Evolutionary conservation across 1,139 yeast species (phyloP), one percentile per base, ranked within the genome.

Genomic region (Blastobotrys malaysiensis): DNA sequence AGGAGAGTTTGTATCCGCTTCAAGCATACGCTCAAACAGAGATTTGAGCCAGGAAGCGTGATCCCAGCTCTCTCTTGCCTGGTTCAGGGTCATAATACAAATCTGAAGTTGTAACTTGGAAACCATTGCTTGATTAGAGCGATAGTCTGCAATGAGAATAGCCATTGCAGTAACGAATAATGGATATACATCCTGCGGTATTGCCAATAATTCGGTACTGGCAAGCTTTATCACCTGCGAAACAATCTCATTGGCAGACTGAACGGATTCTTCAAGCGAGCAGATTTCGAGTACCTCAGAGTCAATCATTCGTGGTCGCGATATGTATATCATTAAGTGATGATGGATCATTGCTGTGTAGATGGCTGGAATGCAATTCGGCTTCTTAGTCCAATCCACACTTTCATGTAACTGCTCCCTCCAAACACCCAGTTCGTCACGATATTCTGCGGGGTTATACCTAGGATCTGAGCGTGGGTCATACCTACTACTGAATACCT

Each of bases 171-270:
- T 53, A 21, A 59, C 52, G 21, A 59, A 55, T 13, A 54, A 46
- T 7, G 55, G 49, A 43, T 54, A 58, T 14, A 57, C 49, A 43
- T 59, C 62, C 36, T 57, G 61, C 0, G 62, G 61, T 9, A 59
- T 49, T 5, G 48, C 50, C 44, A 54, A 43, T 16, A 50, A 24
- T 5, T 50, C 43, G 11, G 24, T 46, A 49, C 54, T 50, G 5
- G 56, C 50, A 11, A 59, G 45, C 43, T 52, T 53, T 5, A 57
- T 55, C 18, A 49, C 62, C 9, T 53, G 51, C n/a, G 53, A 50
- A 11, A 56, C 57, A 11, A 59, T 58, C 26, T 57, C 57, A 16
- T 54, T 36, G 1, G 61, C 61, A 11, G 62, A 57, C n/a, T 52
- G 49, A 5, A 57, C 46, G 4, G 60, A 49, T 13, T 50, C 48